Base-by-base conservation (phyloP, 768 basidiomycete genomes). In the Polyporus arcularius region DNA sequence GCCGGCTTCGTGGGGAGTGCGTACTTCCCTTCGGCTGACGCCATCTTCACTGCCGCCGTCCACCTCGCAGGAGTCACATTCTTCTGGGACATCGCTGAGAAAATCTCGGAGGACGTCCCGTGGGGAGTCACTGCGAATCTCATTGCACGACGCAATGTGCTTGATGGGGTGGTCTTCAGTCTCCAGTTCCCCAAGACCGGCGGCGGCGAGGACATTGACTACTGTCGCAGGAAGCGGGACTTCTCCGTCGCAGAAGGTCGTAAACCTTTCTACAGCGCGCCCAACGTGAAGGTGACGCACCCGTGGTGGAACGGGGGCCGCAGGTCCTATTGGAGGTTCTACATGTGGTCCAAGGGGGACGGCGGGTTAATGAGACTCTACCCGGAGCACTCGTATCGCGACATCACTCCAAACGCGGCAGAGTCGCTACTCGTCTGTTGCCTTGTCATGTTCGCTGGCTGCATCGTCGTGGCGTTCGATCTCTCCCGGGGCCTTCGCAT, bases 81-180 rank as follows among this genome's bases (percentile, higher is more conserved):
- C 64, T 87, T 85, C 66, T 87, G 85, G 84, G 79, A 85, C 65
- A 84, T 87, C 50, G 81, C 85, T 0, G 65, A 66, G 9, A 85
- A 85, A 68, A 75, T 81, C 58, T 50, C 68, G 0, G 63, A 67
- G 16, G 63, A 68, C 48, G 66, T 86, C 40, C 85, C 85, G 0
- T 87, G 86, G 85, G 85, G 86, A 1, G 82, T 85, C 3, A 85
- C 86, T 0, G 85, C 84, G 0, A 86, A 85, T 64, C 76, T 86
- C 16, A 79, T 85, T 26, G 75, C 75, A 4, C 79, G 82, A 3
- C 79, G 82, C 26, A 75, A 78, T 60, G 67, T 74, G 38, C 64
- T 73, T 2, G 83, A 85, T 47, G 76, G 73, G 0, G 75, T 85
- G n/a, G 64, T 66, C 45, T 87, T 75, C 65, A 75, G 80, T 63